Base-by-base conservation (phyloP, 108 stramenopile species). In the Heterococcus sp. region DNA sequence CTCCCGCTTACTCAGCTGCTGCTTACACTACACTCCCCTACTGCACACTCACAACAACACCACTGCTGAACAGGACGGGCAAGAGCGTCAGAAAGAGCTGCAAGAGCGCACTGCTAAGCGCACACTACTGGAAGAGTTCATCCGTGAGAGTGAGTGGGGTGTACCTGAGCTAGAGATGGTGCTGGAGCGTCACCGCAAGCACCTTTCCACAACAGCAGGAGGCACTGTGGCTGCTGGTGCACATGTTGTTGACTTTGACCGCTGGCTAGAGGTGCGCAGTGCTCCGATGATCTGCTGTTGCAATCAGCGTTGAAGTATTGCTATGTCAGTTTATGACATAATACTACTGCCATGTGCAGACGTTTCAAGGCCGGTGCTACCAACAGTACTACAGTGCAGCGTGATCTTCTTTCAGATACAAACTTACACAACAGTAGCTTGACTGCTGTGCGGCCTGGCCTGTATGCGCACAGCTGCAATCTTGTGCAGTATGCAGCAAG, bases 91-190 rank as follows among this genome's bases (percentile, higher is more conserved):
- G 1, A 71, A 70, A 65, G 71, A 35, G 14, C 71, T 37, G 68
- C 66, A 40, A 39, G 65, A 80, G 3, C 35, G 64, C 2, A 66
- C 71, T 29, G 38, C 32, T 63, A 78, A 78, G 70, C 69, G 58
- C 30, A 63, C 34, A 70, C 77, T 78, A 2, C 77, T 78, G 32
- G 77, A 78, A 28, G 70, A 78, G 1, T 78, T 78, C 46, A 70
- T 78, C 29, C 39, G 58, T 31, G 77, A 78, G 40, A 67, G 63
- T 26, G 77, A 78, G 40, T 70, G 69, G 68, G 39, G 32, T 29
- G 69, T 69, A 32, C 30, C 37, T 11, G 77, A 71, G 37, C 70
- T 78, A 78, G 70, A 64, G 69, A 37, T 35, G 70, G 3, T 78
- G 37, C 31, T 26, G 28, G 29, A 78, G 28, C 28, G 36, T 65